Evolutionary conservation across 305 asterid species (phyloP).

Genomic region (Fraxinus platypoda): DNA sequence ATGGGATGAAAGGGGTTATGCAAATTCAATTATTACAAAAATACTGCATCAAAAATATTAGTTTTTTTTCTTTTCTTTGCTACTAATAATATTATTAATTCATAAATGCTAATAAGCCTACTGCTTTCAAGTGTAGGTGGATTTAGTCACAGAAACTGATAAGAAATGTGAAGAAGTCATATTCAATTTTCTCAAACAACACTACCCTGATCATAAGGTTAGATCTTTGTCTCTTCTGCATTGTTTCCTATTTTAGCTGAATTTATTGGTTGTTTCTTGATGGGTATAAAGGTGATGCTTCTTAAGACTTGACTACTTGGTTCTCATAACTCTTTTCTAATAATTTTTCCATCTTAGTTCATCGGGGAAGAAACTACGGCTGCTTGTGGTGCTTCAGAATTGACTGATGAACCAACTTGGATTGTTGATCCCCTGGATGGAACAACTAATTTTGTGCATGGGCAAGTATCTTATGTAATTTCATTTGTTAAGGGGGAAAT

Average conservation of each 20-base stretch:
- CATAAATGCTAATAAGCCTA: not conserved
- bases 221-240: not conserved
- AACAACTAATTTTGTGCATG: constrained; percentile 94
- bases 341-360: constrained; percentile 46
- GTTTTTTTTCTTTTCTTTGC: not conserved
- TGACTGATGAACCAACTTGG: constrained; percentile 97
- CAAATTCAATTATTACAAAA: not conserved
- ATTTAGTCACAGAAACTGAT: constrained; percentile 95
- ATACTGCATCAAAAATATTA: not conserved
- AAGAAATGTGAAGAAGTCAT: constrained; percentile 85
- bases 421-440: constrained; percentile 98
- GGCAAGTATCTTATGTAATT: constrained; percentile 41
- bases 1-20: not conserved
- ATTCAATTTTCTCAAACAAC: constrained; percentile 59
- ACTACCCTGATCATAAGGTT: constrained; percentile 84
- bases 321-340: not conserved
- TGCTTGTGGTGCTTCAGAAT: constrained; percentile 66
- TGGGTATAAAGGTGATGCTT: constrained; percentile 4
- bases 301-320: not conserved
- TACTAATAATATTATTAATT: not conserved
- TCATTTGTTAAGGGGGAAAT: not conserved
- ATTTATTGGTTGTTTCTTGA: not conserved
- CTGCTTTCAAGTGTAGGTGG: constrained; percentile 54
- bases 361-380: constrained; percentile 98
- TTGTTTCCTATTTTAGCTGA: constrained; percentile 11